These are phyloP conservation scores for Myriosclerotinia curreyana DNA, from an alignment of 2,329 filamentous ascomycete genomes.

Conservation along the genomic window DNA sequence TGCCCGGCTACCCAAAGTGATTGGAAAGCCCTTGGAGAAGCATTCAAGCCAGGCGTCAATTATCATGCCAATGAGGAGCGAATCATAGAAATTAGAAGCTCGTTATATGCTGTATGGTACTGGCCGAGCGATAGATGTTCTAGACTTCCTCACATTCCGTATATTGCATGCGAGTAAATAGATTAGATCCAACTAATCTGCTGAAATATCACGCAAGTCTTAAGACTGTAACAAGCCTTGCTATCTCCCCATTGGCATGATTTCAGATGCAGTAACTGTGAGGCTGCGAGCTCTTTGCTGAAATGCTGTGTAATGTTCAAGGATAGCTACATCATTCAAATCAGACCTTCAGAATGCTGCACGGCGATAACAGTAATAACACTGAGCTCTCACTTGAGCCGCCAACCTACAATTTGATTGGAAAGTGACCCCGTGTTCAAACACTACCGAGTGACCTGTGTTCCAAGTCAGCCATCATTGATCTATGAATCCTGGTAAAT, in stretches of 20 bases:
- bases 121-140: not conserved
- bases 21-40: not conserved
- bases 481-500: constrained; percentile 7
- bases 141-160: not conserved
- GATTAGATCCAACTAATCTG: constrained; percentile 10
- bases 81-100: not conserved
- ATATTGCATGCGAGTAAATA: constrained; percentile 2
- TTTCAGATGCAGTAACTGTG: not conserved
- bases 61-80: not conserved
- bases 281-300: not conserved
- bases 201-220: constrained; percentile 10
- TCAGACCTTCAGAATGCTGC: not conserved
- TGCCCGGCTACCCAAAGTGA: not conserved
- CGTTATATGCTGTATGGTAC: not conserved
- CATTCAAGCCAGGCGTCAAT: constrained; percentile 1
- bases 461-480: constrained; percentile 5
- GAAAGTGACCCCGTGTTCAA: constrained; percentile 12
- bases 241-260: not conserved
- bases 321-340: not conserved
- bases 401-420: constrained; percentile 8
- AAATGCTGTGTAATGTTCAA: not conserved
- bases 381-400: constrained; percentile 6
- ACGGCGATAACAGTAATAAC: constrained; percentile 1
- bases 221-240: not conserved
- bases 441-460: constrained; percentile 10